These are phyloP conservation scores for Naganishia kalamii DNA, from an alignment of 768 basidiomycete species.

Conservation along the genomic window DNA sequence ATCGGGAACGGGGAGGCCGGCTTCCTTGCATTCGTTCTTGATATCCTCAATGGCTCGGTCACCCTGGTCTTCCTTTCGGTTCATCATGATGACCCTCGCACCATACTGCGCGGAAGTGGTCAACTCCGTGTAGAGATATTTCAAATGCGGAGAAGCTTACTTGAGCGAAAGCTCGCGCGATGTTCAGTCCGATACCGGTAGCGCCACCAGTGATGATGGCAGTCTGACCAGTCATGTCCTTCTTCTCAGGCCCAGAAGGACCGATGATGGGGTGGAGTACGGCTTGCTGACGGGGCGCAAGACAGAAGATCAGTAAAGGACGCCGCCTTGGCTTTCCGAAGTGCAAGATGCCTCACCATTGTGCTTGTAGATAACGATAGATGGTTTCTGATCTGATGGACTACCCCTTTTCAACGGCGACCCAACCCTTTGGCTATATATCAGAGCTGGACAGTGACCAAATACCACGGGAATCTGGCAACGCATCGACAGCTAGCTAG, in stretches of 20 bases:
- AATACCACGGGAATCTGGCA: no score
- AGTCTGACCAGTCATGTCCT: conserved; percentile 33
- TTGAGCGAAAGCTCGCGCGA: conserved; percentile 33
- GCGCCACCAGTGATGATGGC: conserved; percentile 36
- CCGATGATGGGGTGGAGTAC: conserved; percentile 40
- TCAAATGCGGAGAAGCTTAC: background rate
- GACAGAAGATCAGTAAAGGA: no score
- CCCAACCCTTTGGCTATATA: no score
- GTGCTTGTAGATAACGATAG: no score
- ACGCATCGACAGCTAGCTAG: no score
- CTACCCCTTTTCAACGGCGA: no score
- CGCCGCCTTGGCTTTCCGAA: no score
- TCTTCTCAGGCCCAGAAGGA: conserved; percentile 33
- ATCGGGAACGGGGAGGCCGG: conserved; percentile 26
- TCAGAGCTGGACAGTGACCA: no score
- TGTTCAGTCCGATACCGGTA: conserved; percentile 31
- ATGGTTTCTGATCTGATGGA: no score
- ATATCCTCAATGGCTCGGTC: conserved; percentile 39
- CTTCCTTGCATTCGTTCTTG: conserved; percentile 29
- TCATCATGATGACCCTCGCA: conserved; percentile 37
- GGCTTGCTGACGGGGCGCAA: conserved; percentile 34
- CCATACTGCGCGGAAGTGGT: conserved; percentile 21
- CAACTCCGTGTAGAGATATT: background rate
- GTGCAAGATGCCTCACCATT: background rate
- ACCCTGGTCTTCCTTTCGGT: conserved; percentile 44